A percentile compares a stretch with the other conserved stretches of the same genome.
phyloP scores from a whole-genome alignment of 495 filamentous ascomycete species.

The Delitschia confertaspora region DNA sequence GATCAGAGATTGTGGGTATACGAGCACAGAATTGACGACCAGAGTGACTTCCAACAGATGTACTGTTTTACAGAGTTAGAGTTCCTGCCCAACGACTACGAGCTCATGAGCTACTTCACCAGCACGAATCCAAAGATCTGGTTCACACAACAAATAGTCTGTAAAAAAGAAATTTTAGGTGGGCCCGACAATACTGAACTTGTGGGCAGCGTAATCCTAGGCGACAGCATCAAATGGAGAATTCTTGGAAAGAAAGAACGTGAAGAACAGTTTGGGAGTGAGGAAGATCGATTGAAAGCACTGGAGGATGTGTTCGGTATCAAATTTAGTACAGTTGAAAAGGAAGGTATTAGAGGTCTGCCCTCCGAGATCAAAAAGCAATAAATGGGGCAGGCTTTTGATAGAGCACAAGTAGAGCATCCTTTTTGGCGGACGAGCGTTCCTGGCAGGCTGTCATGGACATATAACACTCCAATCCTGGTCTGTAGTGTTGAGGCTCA shows the following conservation, averaged over 20 bases:
- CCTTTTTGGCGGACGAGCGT: no score
- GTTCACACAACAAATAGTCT: constrained; percentile 44
- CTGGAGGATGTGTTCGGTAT: constrained; percentile 31
- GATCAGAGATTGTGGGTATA: constrained; percentile 53
- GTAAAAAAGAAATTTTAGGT: constrained; percentile 48
- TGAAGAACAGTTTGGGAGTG: constrained; percentile 25
- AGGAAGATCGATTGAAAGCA: constrained; percentile 31
- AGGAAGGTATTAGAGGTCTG: constrained; percentile 27
- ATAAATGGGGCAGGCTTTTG: background rate
- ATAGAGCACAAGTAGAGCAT: background rate
- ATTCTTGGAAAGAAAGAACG: constrained; percentile 41
- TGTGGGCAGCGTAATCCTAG: constrained; percentile 52
- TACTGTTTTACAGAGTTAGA: constrained; percentile 56
- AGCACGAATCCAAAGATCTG: constrained; percentile 40
- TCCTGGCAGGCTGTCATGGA: no score
- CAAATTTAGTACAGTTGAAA: constrained; percentile 27
- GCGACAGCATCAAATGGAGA: constrained; percentile 50
- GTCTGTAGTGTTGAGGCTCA: no score
- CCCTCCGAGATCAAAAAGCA: constrained; percentile 20
- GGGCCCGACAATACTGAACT: constrained; percentile 35
- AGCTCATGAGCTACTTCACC: constrained; percentile 54
- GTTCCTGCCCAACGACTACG: constrained; percentile 54
- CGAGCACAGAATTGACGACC: constrained; percentile 44
- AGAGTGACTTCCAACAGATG: constrained; percentile 44
- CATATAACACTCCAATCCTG: no score